phyloP scores from a whole-genome alignment of 2,329 filamentous ascomycete species.

The Myriangium duriaei region DNA sequence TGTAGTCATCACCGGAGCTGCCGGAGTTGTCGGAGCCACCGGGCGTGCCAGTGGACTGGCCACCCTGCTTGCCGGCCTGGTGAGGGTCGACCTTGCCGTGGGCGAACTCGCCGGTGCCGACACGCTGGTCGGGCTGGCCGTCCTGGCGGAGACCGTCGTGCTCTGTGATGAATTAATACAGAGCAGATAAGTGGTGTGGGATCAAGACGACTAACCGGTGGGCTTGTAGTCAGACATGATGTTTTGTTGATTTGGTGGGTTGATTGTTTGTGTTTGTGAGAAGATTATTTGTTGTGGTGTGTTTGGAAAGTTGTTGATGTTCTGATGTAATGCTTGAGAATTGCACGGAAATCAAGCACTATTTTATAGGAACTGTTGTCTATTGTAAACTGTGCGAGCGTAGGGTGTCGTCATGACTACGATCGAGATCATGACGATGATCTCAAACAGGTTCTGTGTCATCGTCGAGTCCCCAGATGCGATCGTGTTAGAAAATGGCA shows the following conservation, averaged over 20 bases:
- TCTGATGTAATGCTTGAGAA: constrained; percentile 2
- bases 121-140: constrained; percentile 29
- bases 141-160: constrained; percentile 32
- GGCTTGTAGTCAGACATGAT: constrained; percentile 27
- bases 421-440: neutral
- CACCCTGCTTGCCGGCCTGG: constrained; percentile 30
- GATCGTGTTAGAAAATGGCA: too few species aligned
- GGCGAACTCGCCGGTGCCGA: constrained; percentile 30
- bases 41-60: constrained; percentile 15
- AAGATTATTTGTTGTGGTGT: constrained; percentile 7
- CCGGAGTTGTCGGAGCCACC: constrained; percentile 9
- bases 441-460: neutral
- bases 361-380: neutral
- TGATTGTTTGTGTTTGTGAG: constrained; percentile 7
- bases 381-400: neutral
- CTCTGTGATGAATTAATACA: constrained; percentile 19
- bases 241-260: constrained; percentile 8
- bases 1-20: constrained; percentile 11
- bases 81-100: constrained; percentile 30
- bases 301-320: constrained; percentile 10
- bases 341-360: neutral
- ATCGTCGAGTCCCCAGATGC: too few species aligned
- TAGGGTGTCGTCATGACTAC: neutral
- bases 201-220: constrained; percentile 16
- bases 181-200: neutral